These are phyloP conservation scores for Bathelium albidoporum DNA, from an alignment of 495 filamentous ascomycete genomes.

Conservation along the genomic window DNA sequence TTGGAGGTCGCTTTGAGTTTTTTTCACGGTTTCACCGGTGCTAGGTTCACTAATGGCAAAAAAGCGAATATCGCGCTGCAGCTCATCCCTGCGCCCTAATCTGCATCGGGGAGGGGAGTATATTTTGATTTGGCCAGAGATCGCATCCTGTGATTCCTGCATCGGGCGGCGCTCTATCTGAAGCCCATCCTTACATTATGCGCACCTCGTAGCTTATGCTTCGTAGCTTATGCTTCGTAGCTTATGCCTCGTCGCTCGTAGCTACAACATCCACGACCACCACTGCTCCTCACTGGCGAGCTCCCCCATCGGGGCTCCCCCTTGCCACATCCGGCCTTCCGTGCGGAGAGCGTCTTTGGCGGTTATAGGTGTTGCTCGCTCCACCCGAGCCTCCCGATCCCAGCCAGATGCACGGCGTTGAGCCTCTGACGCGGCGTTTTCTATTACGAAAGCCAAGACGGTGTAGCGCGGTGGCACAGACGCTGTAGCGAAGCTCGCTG, in stretches of 20 bases:
- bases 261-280: background rate
- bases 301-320: background rate
- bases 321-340: background rate
- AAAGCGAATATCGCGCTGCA: slow-evolving; percentile 4
- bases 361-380: background rate
- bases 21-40: slow-evolving; percentile 24
- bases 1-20: slow-evolving; percentile 41
- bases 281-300: too few relatives aligned
- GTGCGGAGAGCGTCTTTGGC: background rate
- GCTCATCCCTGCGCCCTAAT: slow-evolving; percentile 3
- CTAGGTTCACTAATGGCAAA: slow-evolving; percentile 5
- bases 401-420: background rate
- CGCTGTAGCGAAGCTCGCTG: background rate
- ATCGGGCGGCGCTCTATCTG: background rate
- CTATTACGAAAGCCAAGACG: background rate
- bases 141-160: slow-evolving; percentile 5
- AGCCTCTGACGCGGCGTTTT: background rate
- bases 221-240: background rate
- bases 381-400: slow-evolving; percentile 3
- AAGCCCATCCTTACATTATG: slow-evolving; percentile 5
- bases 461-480: background rate
- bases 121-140: background rate
- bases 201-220: background rate
- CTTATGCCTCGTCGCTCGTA: background rate
- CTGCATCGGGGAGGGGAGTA: background rate